phyloP scores from a whole-genome alignment of 2,329 filamentous ascomycete genomes.

The Elsinoe necatrix region DNA sequence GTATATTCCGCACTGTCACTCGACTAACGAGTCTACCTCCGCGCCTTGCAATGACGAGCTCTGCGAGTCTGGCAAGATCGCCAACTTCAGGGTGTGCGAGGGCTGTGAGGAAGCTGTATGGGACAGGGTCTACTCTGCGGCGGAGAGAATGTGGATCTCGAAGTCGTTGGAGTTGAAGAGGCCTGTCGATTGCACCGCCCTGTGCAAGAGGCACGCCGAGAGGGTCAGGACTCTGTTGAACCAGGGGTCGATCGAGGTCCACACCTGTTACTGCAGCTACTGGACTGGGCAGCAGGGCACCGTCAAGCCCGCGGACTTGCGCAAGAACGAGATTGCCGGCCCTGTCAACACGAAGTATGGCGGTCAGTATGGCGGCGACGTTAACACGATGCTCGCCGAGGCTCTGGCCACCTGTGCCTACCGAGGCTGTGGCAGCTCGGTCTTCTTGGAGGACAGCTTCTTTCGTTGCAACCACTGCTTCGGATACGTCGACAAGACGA shows the following conservation, averaged over 20 bases:
- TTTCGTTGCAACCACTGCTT: background rate
- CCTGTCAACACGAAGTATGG: background rate
- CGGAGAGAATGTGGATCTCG: background rate
- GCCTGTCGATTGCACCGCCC: background rate
- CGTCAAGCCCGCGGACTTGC: background rate
- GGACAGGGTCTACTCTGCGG: background rate
- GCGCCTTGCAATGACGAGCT: background rate
- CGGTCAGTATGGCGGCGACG: background rate
- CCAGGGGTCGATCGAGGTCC: background rate
- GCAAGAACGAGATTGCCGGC: background rate
- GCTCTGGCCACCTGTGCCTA: background rate
- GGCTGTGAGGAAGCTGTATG: background rate
- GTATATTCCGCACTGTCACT: background rate
- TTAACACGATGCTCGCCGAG: background rate
- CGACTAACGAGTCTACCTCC: background rate
- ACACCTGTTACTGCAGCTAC: background rate
- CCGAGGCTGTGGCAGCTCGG: background rate
- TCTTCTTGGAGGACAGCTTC: background rate
- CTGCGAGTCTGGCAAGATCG: background rate
- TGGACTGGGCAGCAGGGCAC: background rate
- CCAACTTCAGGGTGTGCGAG: slow-evolving; percentile 1
- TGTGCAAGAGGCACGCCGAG: background rate
- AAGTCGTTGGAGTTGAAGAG: background rate
- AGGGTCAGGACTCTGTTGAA: background rate
- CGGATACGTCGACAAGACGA: background rate